Conservation (phyloP, 2,329 filamentous ascomycete species). For the Chrysoporthe cubensis region DNA sequence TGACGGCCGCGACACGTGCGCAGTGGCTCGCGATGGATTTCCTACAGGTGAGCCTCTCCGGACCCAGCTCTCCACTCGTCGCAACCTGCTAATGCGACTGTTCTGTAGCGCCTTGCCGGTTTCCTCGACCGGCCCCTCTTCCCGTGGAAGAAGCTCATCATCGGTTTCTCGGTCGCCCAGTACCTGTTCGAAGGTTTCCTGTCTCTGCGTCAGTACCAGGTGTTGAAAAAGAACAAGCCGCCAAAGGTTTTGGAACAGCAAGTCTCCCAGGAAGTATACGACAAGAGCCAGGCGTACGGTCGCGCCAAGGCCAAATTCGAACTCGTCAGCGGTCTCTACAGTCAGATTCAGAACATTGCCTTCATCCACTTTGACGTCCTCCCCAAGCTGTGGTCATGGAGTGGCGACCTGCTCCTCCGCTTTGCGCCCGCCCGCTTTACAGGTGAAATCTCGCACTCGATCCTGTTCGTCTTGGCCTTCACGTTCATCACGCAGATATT, state of each 20-base stretch:
- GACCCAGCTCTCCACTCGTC: constrained; percentile 24
- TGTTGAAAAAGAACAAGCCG: constrained; percentile 77
- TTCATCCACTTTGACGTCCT: constrained; percentile 91
- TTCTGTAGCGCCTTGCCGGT: constrained; percentile 70
- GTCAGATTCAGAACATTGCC: constrained; percentile 84
- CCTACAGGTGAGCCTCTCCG: constrained; percentile 38
- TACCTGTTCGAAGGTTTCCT: constrained; percentile 90
- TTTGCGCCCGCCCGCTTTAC: constrained; percentile 79
- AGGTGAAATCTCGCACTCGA: constrained; percentile 91
- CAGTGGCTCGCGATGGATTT: constrained; percentile 37
- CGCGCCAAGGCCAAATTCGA: constrained; percentile 93
- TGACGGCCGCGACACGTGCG: constrained; percentile 25
- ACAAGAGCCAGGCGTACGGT: constrained; percentile 94
- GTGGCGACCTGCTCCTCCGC: constrained; percentile 72
- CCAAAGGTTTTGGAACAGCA: constrained; percentile 88
- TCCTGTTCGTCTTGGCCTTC: constrained; percentile 89
- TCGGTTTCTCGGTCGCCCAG: constrained; percentile 91
- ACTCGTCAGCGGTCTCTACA: constrained; percentile 79
- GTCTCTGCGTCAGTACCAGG: constrained; percentile 84
- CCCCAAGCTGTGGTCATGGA: constrained; percentile 85
- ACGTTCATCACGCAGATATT: constrained; percentile 80
- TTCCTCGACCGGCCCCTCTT: constrained; percentile 90
- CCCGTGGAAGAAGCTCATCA: constrained; percentile 95
- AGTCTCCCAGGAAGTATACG: constrained; percentile 86
- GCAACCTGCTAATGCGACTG: constrained; percentile 30